Base-by-base conservation (phyloP, 2,329 filamentous ascomycete genomes). In the Corynespora cassiicola region DNA sequence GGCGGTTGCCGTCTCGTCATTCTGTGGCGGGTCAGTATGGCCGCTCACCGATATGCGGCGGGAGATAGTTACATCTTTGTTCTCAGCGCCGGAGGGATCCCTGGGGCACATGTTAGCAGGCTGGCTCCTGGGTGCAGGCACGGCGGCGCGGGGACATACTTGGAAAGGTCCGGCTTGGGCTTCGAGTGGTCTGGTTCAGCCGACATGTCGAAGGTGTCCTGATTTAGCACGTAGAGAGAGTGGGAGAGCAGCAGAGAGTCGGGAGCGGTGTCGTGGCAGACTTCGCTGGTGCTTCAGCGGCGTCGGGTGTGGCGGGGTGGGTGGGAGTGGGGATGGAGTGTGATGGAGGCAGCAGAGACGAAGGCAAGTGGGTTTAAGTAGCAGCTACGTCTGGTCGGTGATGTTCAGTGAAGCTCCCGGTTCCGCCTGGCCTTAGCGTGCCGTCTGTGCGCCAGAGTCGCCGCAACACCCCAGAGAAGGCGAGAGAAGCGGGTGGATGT, bases 1-100 rank as follows among this genome's bases (percentile, higher is more conserved):
- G 57, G 94, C 94, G 29, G 94, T 99, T 36, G 94, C 84, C 48
- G 86, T 90, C 68, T 96, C 94, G 71, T 96, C 88, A 63, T 90
- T 85, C 85, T 95, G 53, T 52, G 52, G 54, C 40, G 53, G 50
- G 58, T 69, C 48, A 71, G 67, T 56, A 42, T 47, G 41, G 39
- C 39, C 50, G 27, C 28, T 32, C 34, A 45, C 41, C 31, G 40
- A 39, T 27, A 35, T 26, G 23, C 27, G 34, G 37, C 22, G 25
- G 44, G 40, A 15, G 24, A 51, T 50, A 52, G 41, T 48, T 80
- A 95, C 89, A 54, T 88, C 81, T 77, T 88, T 94, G 74, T 84
- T 81, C 70, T 95, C 90, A 50, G 88, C 86, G 69, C 91, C 91
- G 46, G 91, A 96, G 68, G 88, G 78, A 74, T 96, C 90, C 75